A percentile compares a stretch with the other conserved stretches of the same genome.
Evolutionary conservation across 305 asterid species (phyloP).

Genomic region (Petunia hybrid): DNA sequence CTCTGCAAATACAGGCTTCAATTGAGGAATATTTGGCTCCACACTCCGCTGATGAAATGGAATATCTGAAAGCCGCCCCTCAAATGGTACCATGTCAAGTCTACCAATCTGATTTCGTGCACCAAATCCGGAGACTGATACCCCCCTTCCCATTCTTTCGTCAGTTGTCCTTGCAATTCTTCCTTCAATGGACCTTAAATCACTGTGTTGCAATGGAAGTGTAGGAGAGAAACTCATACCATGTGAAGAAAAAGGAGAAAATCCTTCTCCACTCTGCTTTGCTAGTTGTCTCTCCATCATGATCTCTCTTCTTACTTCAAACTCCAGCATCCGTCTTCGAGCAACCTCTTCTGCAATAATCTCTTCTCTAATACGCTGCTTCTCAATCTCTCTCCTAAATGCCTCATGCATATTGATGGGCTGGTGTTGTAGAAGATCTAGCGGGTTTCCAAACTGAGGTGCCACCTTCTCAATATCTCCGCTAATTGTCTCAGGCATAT

Average conservation of each 20-base stretch:
- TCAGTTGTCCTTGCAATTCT: slow-evolving; percentile 36
- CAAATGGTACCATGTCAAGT: slow-evolving; percentile 42
- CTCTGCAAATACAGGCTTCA: slow-evolving; percentile 33
- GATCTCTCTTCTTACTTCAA: slow-evolving; percentile 63
- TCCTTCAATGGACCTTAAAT: slow-evolving; percentile 41
- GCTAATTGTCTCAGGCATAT: slow-evolving; percentile 37
- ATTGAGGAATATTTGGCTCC: slow-evolving; percentile 39
- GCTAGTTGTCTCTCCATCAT: slow-evolving; percentile 57
- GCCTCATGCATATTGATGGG: slow-evolving; percentile 31
- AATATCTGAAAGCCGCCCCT: slow-evolving; percentile 41
- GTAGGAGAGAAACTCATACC: slow-evolving; percentile 34
- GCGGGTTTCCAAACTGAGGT: not conserved
- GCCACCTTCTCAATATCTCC: slow-evolving; percentile 44
- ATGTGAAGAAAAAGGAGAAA: slow-evolving; percentile 38
- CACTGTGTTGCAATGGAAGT: slow-evolving; percentile 30
- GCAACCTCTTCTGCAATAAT: slow-evolving; percentile 55
- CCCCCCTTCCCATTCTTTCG: slow-evolving; percentile 39
- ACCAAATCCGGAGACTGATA: slow-evolving; percentile 30
- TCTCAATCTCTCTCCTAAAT: slow-evolving; percentile 55
- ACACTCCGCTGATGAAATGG: slow-evolving; percentile 34
- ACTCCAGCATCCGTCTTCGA: slow-evolving; percentile 58
- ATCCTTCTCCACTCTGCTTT: slow-evolving; percentile 38
- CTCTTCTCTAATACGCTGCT: slow-evolving; percentile 62
- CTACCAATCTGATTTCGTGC: slow-evolving; percentile 35
- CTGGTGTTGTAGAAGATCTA: slow-evolving; percentile 25